Conservation (phyloP, 495 filamentous ascomycete species). For the Annulohypoxylon stygium region DNA sequence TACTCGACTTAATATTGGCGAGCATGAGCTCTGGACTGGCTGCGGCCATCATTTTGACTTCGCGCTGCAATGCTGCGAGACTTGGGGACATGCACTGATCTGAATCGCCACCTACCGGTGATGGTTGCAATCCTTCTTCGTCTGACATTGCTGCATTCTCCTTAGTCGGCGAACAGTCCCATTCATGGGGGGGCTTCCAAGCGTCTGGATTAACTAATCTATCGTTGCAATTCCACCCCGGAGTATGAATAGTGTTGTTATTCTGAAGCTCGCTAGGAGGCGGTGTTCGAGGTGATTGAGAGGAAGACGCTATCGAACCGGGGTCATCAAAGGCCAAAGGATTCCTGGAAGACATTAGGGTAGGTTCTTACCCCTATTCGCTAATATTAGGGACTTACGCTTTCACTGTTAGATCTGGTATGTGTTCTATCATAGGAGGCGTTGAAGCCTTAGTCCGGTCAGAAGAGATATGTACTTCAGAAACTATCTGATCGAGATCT, state of each 20-base stretch:
- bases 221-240: conserved; percentile 38
- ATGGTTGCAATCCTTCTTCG: conserved; percentile 31
- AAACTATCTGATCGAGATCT: conserved; percentile 49
- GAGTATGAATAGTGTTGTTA: conserved; percentile 34
- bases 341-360: conserved; percentile 36
- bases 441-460: conserved; percentile 42
- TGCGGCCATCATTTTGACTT: conserved; percentile 59
- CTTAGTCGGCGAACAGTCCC: conserved; percentile 49
- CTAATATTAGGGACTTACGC: conserved; percentile 35
- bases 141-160: conserved; percentile 28
- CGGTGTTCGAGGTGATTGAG: conserved; percentile 43
- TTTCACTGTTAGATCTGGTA: conserved; percentile 38
- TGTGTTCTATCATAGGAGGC: conserved; percentile 9
- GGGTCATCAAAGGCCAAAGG: conserved; percentile 43
- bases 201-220: conserved; percentile 50
- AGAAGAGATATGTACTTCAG: conserved; percentile 56
- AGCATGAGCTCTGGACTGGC: conserved; percentile 59
- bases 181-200: conserved; percentile 60
- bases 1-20: conserved; percentile 59
- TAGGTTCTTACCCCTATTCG: background rate
- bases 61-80: conserved; percentile 52
- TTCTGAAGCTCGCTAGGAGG: conserved; percentile 40
- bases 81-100: conserved; percentile 47
- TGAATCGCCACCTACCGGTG: conserved; percentile 30
- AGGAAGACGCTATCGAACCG: conserved; percentile 40